Conservation (phyloP, 2,329 filamentous ascomycete genomes). For the Trichoderma asperellum region DNA sequence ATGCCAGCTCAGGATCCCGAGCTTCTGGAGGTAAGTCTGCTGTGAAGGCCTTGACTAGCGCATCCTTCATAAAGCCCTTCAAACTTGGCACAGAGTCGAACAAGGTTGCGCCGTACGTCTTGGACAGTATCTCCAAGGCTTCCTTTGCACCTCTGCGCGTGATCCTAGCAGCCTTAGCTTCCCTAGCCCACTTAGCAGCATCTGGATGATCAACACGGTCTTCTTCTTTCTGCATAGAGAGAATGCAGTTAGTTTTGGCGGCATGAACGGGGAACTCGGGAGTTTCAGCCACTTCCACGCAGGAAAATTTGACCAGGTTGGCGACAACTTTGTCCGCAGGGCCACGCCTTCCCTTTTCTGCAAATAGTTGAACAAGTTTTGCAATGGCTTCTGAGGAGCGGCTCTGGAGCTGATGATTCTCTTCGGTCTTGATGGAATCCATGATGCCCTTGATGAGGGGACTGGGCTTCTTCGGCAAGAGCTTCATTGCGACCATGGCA, state of each 20-base stretch:
- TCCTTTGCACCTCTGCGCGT: slow-evolving; percentile 93
- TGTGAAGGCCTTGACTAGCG: slow-evolving; percentile 74
- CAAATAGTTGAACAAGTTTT: slow-evolving; percentile 83
- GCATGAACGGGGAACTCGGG: slow-evolving; percentile 91
- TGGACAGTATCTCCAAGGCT: slow-evolving; percentile 83
- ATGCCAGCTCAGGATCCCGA: slow-evolving; percentile 69
- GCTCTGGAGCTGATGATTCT: slow-evolving; percentile 84
- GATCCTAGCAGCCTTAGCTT: slow-evolving; percentile 86
- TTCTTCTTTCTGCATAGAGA: slow-evolving; percentile 96
- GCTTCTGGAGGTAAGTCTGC: slow-evolving; percentile 73
- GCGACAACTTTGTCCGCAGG: slow-evolving; percentile 95
- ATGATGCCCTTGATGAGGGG: slow-evolving; percentile 94
- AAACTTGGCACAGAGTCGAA: slow-evolving; percentile 86
- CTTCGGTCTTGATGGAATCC: slow-evolving; percentile 96
- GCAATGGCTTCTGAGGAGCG: slow-evolving; percentile 86
- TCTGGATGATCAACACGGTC: slow-evolving; percentile 92
- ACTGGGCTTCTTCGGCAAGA: slow-evolving; percentile 90
- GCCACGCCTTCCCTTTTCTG: slow-evolving; percentile 74
- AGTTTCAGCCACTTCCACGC: slow-evolving; percentile 95
- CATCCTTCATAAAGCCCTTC: slow-evolving; percentile 77
- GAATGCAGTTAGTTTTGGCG: slow-evolving; percentile 74
- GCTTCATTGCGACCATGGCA: slow-evolving; percentile 83
- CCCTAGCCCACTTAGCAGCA: slow-evolving; percentile 84
- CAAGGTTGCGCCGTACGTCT: slow-evolving; percentile 75
- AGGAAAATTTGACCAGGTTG: slow-evolving; percentile 96